These are phyloP conservation scores for Phytophthora pinifolia DNA, from an alignment of 352 stramenopile species.

Conservation along the genomic window DNA sequence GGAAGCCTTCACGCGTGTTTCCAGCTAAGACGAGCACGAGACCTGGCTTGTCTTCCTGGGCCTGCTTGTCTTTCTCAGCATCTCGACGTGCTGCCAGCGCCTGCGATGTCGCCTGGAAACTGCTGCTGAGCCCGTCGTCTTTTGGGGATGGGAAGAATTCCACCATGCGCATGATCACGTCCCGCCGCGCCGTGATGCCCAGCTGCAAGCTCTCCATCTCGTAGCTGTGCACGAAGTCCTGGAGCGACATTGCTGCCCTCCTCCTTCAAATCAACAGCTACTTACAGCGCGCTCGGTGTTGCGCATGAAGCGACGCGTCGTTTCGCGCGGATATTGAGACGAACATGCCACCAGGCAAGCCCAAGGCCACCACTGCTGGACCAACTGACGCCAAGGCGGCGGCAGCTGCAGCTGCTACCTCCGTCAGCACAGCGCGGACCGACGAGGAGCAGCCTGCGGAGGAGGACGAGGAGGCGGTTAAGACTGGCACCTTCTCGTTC, in stretches of 20 bases:
- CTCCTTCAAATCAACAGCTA: background rate
- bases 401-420: slow-evolving; percentile 12
- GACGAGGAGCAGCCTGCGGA: slow-evolving; percentile 32
- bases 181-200: slow-evolving; percentile 59
- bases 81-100: slow-evolving; percentile 45
- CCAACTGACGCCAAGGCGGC: slow-evolving; percentile 26
- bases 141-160: slow-evolving; percentile 45
- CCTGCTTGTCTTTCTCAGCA: slow-evolving; percentile 13
- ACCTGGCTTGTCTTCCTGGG: slow-evolving; percentile 4
- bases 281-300: background rate
- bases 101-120: slow-evolving; percentile 46
- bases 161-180: slow-evolving; percentile 50
- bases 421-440: background rate
- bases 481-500: slow-evolving; percentile 64
- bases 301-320: slow-evolving; percentile 23
- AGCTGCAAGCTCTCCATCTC: slow-evolving; percentile 78
- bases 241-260: slow-evolving; percentile 41
- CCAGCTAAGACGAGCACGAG: slow-evolving; percentile 43
- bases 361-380: slow-evolving; percentile 28
- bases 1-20: slow-evolving; percentile 59
- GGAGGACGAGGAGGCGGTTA: slow-evolving; percentile 44
- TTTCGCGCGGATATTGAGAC: slow-evolving; percentile 14
- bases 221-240: slow-evolving; percentile 71
- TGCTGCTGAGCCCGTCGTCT: slow-evolving; percentile 29
- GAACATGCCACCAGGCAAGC: slow-evolving; percentile 3